Evolutionary conservation across 2,329 filamentous ascomycete genomes (phyloP).

Genomic region (Coccinonectria pachysandricola): DNA sequence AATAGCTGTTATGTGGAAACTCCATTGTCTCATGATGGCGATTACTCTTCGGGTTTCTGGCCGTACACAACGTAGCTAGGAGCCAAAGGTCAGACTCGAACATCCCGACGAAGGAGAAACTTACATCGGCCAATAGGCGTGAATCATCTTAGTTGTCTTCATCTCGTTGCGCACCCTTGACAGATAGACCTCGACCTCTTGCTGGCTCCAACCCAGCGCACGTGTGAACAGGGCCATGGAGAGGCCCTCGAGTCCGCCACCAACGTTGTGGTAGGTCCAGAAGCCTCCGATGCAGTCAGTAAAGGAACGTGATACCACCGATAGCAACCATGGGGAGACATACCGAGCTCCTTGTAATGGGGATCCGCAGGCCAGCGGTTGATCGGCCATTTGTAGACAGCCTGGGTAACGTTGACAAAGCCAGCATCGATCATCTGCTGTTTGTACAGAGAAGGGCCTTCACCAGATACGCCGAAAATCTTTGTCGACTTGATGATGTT

Average conservation of each 20-base stretch:
- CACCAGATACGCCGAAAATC: slow-evolving; percentile 20
- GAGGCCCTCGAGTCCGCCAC: slow-evolving; percentile 24
- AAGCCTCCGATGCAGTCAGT: slow-evolving; percentile 23
- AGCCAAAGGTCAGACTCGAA: neutral
- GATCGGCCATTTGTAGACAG: slow-evolving; percentile 38
- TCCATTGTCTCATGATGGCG: no score
- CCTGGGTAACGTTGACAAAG: slow-evolving; percentile 40
- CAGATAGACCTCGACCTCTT: slow-evolving; percentile 24
- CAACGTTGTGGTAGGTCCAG: slow-evolving; percentile 25
- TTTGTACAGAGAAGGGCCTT: slow-evolving; percentile 20
- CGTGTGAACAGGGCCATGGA: slow-evolving; percentile 30
- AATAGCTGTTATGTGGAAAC: no score
- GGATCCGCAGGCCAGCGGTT: slow-evolving; percentile 42
- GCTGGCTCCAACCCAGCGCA: slow-evolving; percentile 23
- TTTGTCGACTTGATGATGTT: slow-evolving; percentile 21
- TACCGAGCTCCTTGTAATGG: slow-evolving; percentile 41
- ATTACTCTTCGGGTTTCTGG: slow-evolving; percentile 10
- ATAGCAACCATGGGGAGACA: neutral
- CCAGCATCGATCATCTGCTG: slow-evolving; percentile 38
- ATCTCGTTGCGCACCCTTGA: slow-evolving; percentile 24
- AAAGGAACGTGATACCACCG: no score
- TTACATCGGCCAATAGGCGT: slow-evolving; percentile 30
- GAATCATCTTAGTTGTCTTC: slow-evolving; percentile 23
- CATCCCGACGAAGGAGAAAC: neutral
- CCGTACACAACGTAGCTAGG: slow-evolving; percentile 18